These are phyloP conservation scores for Macadamia integrifolia DNA, from an alignment of 164 flowering plant genomes.

Conservation along the genomic window DNA sequence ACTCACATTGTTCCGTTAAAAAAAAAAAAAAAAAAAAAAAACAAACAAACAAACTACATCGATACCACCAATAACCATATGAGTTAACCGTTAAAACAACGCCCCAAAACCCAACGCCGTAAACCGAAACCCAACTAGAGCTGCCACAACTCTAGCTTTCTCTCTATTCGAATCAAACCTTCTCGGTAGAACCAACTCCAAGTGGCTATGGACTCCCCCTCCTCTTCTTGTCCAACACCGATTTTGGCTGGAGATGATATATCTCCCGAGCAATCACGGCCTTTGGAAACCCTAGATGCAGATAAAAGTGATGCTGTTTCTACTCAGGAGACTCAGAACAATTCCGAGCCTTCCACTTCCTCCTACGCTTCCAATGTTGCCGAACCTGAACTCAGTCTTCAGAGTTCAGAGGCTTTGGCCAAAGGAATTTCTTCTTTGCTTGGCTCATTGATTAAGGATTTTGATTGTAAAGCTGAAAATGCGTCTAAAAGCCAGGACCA, in stretches of 20 bases:
- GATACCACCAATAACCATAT: too few relatives aligned
- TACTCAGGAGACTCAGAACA: neutral
- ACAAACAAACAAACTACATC: too few relatives aligned
- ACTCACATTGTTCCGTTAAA: too few relatives aligned
- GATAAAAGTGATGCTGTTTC: neutral
- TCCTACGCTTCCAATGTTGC: neutral
- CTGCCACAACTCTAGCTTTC: too few relatives aligned
- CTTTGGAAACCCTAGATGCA: conserved; percentile 1
- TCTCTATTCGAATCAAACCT: too few relatives aligned
- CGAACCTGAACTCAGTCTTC: neutral
- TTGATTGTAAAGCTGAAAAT: conserved; percentile 50
- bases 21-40: too few relatives aligned
- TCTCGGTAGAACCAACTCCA: too few relatives aligned
- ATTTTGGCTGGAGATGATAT: conserved; percentile 1
- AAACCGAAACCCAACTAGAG: too few relatives aligned
- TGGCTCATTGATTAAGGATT: conserved; percentile 42
- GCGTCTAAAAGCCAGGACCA: conserved; percentile 48
- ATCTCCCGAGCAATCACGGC: conserved; percentile 2
- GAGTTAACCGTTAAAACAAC: too few relatives aligned
- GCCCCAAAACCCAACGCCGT: too few relatives aligned
- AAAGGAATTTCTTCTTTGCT: conserved; percentile 49
- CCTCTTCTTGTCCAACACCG: neutral
- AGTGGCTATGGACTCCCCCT: too few relatives aligned
- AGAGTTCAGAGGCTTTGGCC: conserved; percentile 28
- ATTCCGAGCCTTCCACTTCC: conserved; percentile 7